Evolutionary conservation across 1,284 basidiomycete genomes (phyloP).

Genomic region (Trichosporon coremiiforme): DNA sequence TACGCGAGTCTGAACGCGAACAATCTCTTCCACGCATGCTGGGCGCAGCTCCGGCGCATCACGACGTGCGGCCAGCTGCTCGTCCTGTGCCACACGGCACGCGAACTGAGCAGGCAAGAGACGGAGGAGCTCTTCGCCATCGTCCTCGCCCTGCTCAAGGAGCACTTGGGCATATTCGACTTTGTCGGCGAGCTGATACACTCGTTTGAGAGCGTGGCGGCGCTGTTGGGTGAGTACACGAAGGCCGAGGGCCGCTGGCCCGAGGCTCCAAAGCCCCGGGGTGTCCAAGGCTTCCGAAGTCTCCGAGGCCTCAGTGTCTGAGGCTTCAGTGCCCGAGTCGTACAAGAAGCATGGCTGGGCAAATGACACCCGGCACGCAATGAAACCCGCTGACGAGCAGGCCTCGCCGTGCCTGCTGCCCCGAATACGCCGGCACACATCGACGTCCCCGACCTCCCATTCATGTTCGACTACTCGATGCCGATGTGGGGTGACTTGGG

Average conservation of each 20-base stretch:
- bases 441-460: constrained; percentile 22
- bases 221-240: constrained; percentile 26
- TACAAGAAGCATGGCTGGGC: too few relatives aligned
- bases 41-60: constrained; percentile 38
- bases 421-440: constrained; percentile 14
- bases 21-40: constrained; percentile 34
- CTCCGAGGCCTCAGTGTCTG: too few relatives aligned
- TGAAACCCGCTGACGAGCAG: constrained; percentile 17
- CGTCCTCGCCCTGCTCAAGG: constrained; percentile 27
- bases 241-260: background rate
- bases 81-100: constrained; percentile 35
- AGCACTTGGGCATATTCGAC: constrained; percentile 28
- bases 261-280: background rate
- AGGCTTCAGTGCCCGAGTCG: too few relatives aligned
- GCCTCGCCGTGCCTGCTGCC: constrained; percentile 22
- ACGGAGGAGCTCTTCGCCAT: constrained; percentile 33
- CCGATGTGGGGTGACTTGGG: constrained; percentile 29
- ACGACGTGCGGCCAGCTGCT: constrained; percentile 38
- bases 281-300: too few relatives aligned
- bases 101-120: constrained; percentile 31
- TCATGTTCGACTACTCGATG: constrained; percentile 33
- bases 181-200: constrained; percentile 29
- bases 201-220: constrained; percentile 30
- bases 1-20: constrained; percentile 31
- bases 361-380: background rate